phyloP scores from a whole-genome alignment of 2,329 filamentous ascomycete species.

The Sordariomycetes sp. region DNA sequence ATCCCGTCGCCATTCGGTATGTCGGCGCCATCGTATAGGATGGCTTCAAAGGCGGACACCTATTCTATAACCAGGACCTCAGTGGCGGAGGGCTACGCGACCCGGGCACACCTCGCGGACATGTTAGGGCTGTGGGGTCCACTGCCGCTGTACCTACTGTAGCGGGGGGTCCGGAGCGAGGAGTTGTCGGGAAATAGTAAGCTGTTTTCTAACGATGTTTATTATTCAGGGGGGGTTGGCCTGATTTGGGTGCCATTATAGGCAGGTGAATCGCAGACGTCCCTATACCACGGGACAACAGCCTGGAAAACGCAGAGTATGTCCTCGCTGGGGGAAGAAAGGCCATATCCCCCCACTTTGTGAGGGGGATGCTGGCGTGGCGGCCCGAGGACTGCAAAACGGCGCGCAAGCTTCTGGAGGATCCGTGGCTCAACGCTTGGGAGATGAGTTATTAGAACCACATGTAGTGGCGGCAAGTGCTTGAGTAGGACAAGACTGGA shows the following conservation, averaged over 20 bases:
- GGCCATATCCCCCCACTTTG: constrained; percentile 9
- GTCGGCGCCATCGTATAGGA: constrained; percentile 18
- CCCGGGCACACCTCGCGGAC: constrained; percentile 13
- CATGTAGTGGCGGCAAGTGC: no score
- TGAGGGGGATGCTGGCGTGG: constrained; percentile 14
- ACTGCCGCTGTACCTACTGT: constrained; percentile 12
- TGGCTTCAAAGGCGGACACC: constrained; percentile 14
- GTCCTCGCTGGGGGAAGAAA: constrained; percentile 10
- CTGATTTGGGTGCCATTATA: no score
- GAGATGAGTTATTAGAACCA: neutral
- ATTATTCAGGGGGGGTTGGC: no score
- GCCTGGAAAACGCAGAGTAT: no score
- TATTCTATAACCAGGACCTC: constrained; percentile 10
- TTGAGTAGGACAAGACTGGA: no score
- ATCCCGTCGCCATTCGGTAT: constrained; percentile 14
- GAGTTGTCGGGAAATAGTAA: constrained; percentile 11
- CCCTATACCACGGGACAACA: no score
- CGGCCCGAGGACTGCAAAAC: constrained; percentile 14
- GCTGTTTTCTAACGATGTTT: neutral
- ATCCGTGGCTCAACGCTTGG: neutral
- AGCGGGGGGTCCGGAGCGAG: constrained; percentile 7
- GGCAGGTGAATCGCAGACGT: no score
- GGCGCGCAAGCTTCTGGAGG: constrained; percentile 7
- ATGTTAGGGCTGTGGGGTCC: constrained; percentile 16
- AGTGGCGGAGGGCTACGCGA: constrained; percentile 10